Evolutionary conservation across 805 yeast genomes (phyloP).

Genomic region (Ogataea paradorogensis): DNA sequence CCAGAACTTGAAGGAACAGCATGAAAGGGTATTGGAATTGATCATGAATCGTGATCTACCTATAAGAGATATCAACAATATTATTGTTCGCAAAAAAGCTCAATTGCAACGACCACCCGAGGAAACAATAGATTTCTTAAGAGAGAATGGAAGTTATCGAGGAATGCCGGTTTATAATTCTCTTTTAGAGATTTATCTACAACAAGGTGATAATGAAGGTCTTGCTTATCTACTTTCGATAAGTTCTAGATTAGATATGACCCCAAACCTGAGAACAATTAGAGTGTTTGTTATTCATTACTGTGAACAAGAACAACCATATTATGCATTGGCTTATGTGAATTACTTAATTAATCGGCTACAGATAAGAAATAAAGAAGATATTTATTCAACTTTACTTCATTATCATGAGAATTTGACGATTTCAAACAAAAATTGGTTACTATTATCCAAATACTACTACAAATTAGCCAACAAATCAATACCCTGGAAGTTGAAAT

Average conservation of each 20-base stretch:
- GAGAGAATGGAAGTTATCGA: constrained; percentile 2
- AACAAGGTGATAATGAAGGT: constrained; percentile 2
- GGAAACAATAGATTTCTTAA: constrained; percentile 9
- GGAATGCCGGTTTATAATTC: constrained; percentile 8
- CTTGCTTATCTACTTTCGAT: constrained; percentile 8
- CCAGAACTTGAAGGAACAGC: constrained; percentile 2
- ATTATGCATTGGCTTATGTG: not conserved
- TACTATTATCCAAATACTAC: constrained; percentile 1
- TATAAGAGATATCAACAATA: constrained; percentile 4
- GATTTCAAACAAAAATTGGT: not conserved
- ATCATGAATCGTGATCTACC: constrained; percentile 6
- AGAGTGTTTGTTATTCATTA: constrained; percentile 10
- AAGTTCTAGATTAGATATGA: not conserved
- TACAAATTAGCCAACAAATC: not conserved
- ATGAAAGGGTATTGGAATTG: constrained; percentile 7
- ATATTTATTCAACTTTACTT: constrained; percentile 5
- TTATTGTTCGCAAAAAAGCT: constrained; percentile 10
- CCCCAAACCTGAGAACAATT: constrained; percentile 10
- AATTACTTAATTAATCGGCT: not conserved
- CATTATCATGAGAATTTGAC: not conserved
- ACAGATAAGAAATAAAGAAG: constrained; percentile 2
- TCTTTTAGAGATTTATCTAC: constrained; percentile 8
- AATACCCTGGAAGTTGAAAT: not conserved
- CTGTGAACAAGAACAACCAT: constrained; percentile 1
- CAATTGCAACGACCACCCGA: constrained; percentile 4